Percentiles rank a stretch among this genome's conserved stretches.
phyloP scores from a whole-genome alignment of 768 basidiomycete genomes.

The Podaxis sp. region DNA sequence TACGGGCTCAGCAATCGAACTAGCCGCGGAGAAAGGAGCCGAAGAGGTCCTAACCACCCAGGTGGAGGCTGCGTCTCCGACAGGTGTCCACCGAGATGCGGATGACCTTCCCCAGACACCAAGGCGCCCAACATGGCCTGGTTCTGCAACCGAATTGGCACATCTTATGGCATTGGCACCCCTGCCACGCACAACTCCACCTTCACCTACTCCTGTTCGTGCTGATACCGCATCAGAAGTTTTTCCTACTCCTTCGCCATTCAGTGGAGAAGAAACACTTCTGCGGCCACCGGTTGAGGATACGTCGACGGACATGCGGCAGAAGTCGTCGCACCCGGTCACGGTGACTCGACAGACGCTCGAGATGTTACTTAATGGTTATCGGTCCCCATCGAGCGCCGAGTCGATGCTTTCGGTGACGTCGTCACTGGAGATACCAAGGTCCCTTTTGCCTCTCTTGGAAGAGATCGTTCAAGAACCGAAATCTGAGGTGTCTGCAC shows the following conservation, averaged over 20 bases:
- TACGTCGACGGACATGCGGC: conserved; percentile 2
- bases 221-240: neutral
- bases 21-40: too few species aligned
- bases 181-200: neutral
- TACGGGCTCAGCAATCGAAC: neutral
- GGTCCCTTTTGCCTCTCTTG: neutral
- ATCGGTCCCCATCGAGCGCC: neutral
- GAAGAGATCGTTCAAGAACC: neutral
- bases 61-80: neutral
- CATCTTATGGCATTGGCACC: conserved; percentile 4
- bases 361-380: conserved; percentile 2
- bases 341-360: conserved; percentile 3
- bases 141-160: conserved; percentile 2
- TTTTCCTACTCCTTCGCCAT: conserved; percentile 8
- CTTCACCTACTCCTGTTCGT: neutral
- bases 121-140: conserved; percentile 1
- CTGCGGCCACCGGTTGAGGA: conserved; percentile 2
- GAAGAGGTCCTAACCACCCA: neutral
- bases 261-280: conserved; percentile 11
- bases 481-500: neutral
- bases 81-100: neutral
- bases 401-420: neutral
- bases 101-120: neutral
- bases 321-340: neutral
- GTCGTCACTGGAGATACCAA: neutral